Evolutionary conservation across 768 basidiomycete genomes (phyloP).

Genomic region (Auriscalpium orientale): DNA sequence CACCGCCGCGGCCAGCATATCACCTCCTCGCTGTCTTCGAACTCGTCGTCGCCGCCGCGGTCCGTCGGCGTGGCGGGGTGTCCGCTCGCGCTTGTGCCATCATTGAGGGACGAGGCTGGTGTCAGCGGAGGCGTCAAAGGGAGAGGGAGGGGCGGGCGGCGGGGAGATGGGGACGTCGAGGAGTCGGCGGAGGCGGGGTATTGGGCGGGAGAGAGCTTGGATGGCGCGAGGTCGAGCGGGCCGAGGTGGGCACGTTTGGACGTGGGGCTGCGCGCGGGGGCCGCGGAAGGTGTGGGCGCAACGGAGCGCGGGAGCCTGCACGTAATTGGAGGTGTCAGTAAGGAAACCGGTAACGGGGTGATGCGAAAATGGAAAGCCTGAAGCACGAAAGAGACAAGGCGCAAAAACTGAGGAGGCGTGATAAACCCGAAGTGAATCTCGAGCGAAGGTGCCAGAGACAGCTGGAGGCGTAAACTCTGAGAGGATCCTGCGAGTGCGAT

Average conservation of each 20-base stretch:
- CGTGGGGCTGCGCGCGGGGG: slow-evolving; percentile 29
- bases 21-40: slow-evolving; percentile 3
- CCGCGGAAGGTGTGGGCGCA: slow-evolving; percentile 30
- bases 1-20: slow-evolving; percentile 1
- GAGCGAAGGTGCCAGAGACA: too few relatives aligned
- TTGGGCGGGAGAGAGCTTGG: slow-evolving; percentile 14
- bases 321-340: too few relatives aligned
- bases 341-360: too few relatives aligned
- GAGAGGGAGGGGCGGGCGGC: slow-evolving; percentile 27
- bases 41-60: slow-evolving; percentile 14
- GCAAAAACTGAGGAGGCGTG: too few relatives aligned
- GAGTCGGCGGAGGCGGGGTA: slow-evolving; percentile 12
- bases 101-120: slow-evolving; percentile 49
- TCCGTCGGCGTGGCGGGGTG: slow-evolving; percentile 22
- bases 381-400: too few relatives aligned
- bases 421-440: too few relatives aligned
- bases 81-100: slow-evolving; percentile 26
- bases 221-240: slow-evolving; percentile 25
- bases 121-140: slow-evolving; percentile 66
- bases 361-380: too few relatives aligned
- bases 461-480: too few relatives aligned
- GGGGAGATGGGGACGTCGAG: slow-evolving; percentile 12
- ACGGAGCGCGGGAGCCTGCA: too few relatives aligned
- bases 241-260: slow-evolving; percentile 24
- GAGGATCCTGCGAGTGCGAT: too few relatives aligned